A percentile compares a stretch with the other conserved stretches of the same genome.
Conservation (phyloP, 805 yeast genomes). For the Spathaspora arborariae region DNA sequence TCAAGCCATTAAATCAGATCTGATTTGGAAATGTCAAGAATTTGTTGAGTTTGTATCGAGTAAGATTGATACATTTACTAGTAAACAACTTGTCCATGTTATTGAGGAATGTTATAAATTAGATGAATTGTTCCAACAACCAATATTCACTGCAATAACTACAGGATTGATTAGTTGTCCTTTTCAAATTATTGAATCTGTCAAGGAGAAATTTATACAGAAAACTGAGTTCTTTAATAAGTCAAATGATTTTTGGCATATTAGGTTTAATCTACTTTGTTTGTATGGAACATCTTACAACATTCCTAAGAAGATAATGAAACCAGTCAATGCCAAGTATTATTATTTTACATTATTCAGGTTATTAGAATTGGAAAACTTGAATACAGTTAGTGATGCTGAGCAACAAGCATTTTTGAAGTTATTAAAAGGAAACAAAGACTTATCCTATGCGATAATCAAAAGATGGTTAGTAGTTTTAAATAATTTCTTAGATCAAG, state of each 20-base stretch:
- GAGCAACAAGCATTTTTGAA: slow-evolving; percentile 11
- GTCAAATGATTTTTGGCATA: slow-evolving; percentile 36
- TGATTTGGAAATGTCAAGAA: slow-evolving; percentile 20
- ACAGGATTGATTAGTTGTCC: slow-evolving; percentile 40
- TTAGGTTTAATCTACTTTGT: slow-evolving; percentile 46
- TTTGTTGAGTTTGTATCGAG: slow-evolving; percentile 37
- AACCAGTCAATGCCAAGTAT: slow-evolving; percentile 11
- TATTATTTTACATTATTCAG: slow-evolving; percentile 45
- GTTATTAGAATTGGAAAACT: slow-evolving; percentile 41
- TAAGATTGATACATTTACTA: slow-evolving; percentile 43
- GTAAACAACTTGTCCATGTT: slow-evolving; percentile 30
- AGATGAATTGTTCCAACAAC: slow-evolving; percentile 6
- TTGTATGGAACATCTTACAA: slow-evolving; percentile 25
- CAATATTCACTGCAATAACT: slow-evolving; percentile 19
- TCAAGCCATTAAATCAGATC: slow-evolving; percentile 14
- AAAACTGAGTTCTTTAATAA: slow-evolving; percentile 12
- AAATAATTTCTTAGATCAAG: slow-evolving; percentile 27
- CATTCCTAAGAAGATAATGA: slow-evolving; percentile 7
- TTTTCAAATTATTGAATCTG: slow-evolving; percentile 14
- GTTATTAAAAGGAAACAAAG: slow-evolving; percentile 7
- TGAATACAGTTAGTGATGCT: slow-evolving; percentile 3
- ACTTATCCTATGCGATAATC: slow-evolving; percentile 22
- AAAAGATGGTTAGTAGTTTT: slow-evolving; percentile 55
- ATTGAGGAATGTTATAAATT: slow-evolving; percentile 4
- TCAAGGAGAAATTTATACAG: slow-evolving; percentile 9